Evolutionary conservation across 208 protist genomes (phyloP).

Genomic region (Leishmania guyanensis): DNA sequence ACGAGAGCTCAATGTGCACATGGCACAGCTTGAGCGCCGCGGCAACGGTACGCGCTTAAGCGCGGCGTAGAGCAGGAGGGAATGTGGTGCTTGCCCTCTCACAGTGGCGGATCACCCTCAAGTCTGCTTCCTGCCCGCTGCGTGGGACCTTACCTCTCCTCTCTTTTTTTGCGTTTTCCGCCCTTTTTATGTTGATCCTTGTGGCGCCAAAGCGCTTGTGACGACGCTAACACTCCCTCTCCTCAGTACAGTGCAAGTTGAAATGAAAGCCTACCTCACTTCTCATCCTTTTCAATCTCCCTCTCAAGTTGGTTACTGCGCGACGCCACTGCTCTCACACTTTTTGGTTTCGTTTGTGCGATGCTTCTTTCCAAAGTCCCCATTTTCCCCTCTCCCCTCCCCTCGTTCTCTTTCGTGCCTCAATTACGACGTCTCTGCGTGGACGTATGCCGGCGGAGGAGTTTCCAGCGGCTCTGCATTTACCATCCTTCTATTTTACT

Average conservation of each 20-base stretch:
- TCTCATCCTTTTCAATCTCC: not conserved
- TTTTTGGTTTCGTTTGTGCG: not conserved
- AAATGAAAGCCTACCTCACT: not conserved
- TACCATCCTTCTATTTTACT: not conserved
- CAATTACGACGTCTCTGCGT: not conserved
- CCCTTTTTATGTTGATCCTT: not conserved
- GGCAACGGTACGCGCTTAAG: conserved; percentile 6
- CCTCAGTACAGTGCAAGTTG: not conserved
- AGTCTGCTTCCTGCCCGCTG: not conserved
- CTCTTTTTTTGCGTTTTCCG: not conserved
- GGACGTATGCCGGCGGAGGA: not conserved
- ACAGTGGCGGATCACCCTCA: not conserved
- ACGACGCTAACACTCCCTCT: not conserved
- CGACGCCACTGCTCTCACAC: not conserved
- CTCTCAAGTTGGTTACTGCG: not conserved
- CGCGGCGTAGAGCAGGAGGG: not conserved
- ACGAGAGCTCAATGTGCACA: conserved; percentile 35
- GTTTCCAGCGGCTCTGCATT: not conserved
- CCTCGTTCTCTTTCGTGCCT: not conserved
- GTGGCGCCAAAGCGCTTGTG: not conserved
- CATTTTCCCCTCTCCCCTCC: not conserved
- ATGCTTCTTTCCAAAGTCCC: not conserved
- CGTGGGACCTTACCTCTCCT: not conserved
- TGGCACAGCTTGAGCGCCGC: conserved; percentile 40
- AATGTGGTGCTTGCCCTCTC: not conserved